Conservation (phyloP, 2,329 filamentous ascomycete species). For the Exophiala sp. region DNA sequence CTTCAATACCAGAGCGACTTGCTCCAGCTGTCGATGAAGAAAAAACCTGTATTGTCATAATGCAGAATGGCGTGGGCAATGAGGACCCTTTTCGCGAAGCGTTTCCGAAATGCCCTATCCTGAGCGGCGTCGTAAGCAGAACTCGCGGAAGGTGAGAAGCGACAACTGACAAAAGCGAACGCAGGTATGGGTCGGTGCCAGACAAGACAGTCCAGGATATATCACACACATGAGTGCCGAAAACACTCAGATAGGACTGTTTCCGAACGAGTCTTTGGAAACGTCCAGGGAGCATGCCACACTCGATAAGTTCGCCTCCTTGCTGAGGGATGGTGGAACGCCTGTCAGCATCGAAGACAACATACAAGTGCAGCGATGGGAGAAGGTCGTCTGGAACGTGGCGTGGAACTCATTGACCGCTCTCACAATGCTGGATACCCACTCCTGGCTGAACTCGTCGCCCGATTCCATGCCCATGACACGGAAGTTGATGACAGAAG, state of each 20-base stretch:
- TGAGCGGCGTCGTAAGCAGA: constrained; percentile 43
- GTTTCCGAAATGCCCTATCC: constrained; percentile 34
- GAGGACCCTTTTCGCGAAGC: constrained; percentile 38
- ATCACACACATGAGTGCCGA: constrained; percentile 53
- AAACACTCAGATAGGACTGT: constrained; percentile 55
- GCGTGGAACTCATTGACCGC: constrained; percentile 44
- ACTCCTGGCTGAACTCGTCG: constrained; percentile 42
- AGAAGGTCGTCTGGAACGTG: constrained; percentile 43
- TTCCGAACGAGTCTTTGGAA: constrained; percentile 38
- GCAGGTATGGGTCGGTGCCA: constrained; percentile 53
- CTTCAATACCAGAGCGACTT: constrained; percentile 35
- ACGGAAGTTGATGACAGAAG: constrained; percentile 41
- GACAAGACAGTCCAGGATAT: constrained; percentile 48
- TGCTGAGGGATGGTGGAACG: constrained; percentile 44
- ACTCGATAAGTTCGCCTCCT: constrained; percentile 40
- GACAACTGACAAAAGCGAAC: background rate
- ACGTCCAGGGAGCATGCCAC: constrained; percentile 34
- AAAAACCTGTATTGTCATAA: constrained; percentile 38
- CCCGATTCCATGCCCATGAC: constrained; percentile 39
- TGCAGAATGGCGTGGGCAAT: constrained; percentile 43
- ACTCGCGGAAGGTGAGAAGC: background rate
- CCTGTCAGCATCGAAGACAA: constrained; percentile 34
- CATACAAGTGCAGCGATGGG: constrained; percentile 39
- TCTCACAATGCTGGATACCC: constrained; percentile 42
- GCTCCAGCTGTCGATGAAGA: constrained; percentile 36